These are phyloP conservation scores for Phytopythium sindhum DNA, from an alignment of 352 stramenopile genomes.

Conservation along the genomic window DNA sequence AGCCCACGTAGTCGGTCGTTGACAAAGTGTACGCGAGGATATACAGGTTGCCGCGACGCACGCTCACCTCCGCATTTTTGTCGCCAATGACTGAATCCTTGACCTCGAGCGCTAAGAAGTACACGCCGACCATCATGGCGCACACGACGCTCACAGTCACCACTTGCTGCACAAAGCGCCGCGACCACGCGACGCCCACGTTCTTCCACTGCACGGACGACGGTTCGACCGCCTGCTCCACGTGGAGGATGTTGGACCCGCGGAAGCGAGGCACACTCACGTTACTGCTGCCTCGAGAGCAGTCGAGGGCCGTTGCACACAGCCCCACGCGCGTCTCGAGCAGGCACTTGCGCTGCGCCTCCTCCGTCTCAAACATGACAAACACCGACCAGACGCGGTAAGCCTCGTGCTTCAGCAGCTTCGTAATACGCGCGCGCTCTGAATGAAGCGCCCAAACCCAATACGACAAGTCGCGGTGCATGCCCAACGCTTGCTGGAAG, in stretches of 20 bases:
- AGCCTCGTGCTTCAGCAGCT: conserved; percentile 31
- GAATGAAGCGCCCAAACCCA: conserved; percentile 52
- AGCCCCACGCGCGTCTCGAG: conserved; percentile 45
- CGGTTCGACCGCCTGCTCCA: conserved; percentile 64
- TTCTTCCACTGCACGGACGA: conserved; percentile 72
- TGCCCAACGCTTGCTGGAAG: conserved; percentile 32
- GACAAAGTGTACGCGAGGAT: conserved; percentile 49
- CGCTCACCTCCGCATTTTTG: conserved; percentile 14
- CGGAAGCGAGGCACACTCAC: conserved; percentile 53
- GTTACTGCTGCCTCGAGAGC: conserved; percentile 15
- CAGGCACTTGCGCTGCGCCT: conserved; percentile 51
- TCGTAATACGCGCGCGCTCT: conserved; percentile 35
- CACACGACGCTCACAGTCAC: conserved; percentile 42
- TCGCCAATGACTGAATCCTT: conserved; percentile 34
- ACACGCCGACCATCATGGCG: conserved; percentile 51
- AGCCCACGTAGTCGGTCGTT: conserved; percentile 57
- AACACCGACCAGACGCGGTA: conserved; percentile 73
- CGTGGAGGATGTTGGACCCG: conserved; percentile 58
- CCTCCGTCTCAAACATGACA: conserved; percentile 75
- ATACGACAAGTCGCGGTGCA: conserved; percentile 57
- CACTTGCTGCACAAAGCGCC: conserved; percentile 40
- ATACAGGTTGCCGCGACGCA: conserved; percentile 44
- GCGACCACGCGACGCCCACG: conserved; percentile 36
- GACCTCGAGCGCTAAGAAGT: conserved; percentile 38
- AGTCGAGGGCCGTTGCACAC: conserved; percentile 43